phyloP scores from a whole-genome alignment of 116 monocot genomes.

The Phalaenopsis hybrid region DNA sequence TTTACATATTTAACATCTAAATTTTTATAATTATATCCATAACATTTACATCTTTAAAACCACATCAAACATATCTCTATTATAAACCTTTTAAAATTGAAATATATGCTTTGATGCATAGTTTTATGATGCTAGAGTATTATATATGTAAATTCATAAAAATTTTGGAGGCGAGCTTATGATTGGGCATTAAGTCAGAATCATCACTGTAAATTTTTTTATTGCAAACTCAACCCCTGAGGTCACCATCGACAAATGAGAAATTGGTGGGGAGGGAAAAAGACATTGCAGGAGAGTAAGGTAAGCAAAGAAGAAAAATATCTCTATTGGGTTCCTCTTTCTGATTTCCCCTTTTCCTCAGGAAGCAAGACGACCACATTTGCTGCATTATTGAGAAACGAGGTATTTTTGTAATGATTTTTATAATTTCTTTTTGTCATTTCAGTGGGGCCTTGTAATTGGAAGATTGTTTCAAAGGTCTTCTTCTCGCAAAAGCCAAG shows the following conservation, averaged over 20 bases:
- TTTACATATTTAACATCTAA: too few species aligned
- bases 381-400: constrained; percentile 25
- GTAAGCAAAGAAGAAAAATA: background rate
- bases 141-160: too few species aligned
- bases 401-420: background rate
- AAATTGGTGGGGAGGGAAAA: background rate
- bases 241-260: background rate
- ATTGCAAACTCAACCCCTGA: background rate
- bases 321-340: background rate
- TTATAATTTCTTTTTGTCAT: background rate
- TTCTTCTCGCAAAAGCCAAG: background rate
- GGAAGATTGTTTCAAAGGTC: background rate
- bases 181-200: background rate
- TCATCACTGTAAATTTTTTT: background rate
- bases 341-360: background rate
- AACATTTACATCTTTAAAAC: too few species aligned
- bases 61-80: too few species aligned
- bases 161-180: background rate
- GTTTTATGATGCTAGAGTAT: too few species aligned
- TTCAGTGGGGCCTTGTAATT: background rate
- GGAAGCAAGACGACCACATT: constrained; percentile 6
- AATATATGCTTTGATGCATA: too few species aligned
- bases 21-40: too few species aligned
- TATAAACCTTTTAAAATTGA: too few species aligned
- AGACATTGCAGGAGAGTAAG: background rate